A percentile compares a stretch with the other conserved stretches of the same genome.
phyloP scores from a whole-genome alignment of 768 basidiomycete genomes.

The Agrocybe praecox region DNA sequence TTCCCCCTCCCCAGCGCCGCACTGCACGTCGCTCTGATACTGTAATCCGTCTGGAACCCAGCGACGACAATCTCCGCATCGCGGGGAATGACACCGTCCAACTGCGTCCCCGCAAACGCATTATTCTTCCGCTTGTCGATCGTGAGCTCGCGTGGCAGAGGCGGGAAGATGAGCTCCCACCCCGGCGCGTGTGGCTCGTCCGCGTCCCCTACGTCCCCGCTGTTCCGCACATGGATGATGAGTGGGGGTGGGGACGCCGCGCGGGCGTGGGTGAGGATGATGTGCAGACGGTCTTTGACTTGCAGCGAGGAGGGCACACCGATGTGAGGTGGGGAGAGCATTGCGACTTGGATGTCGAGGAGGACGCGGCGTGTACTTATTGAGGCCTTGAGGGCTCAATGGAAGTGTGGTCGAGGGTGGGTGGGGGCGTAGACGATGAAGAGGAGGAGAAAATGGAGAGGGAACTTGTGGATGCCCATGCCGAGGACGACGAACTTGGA shows the following conservation, averaged over 20 bases:
- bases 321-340: slow-evolving; percentile 46
- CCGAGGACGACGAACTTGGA: too few species aligned
- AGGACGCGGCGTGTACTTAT: slow-evolving; percentile 41
- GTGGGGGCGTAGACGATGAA: too few species aligned
- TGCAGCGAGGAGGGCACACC: slow-evolving; percentile 50
- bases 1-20: slow-evolving; percentile 67
- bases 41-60: slow-evolving; percentile 71
- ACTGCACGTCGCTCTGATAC: slow-evolving; percentile 57
- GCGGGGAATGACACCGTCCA: slow-evolving; percentile 49
- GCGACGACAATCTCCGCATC: slow-evolving; percentile 67
- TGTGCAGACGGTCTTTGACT: slow-evolving; percentile 49
- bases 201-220: slow-evolving; percentile 59
- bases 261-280: slow-evolving; percentile 54
- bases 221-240: slow-evolving; percentile 72
- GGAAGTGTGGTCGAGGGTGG: too few species aligned
- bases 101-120: slow-evolving; percentile 61
- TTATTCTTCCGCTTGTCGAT: slow-evolving; percentile 74
- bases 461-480: too few species aligned
- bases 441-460: too few species aligned
- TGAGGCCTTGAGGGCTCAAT: too few species aligned
- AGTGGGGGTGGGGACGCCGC: slow-evolving; percentile 47
- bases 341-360: slow-evolving; percentile 56
- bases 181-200: slow-evolving; percentile 59
- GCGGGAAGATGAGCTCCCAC: slow-evolving; percentile 63
- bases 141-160: slow-evolving; percentile 51